Evolutionary conservation across 495 filamentous ascomycete genomes (phyloP), one percentile per base, ranked within the genome.

Genomic region (Aspergillus panamensis): DNA sequence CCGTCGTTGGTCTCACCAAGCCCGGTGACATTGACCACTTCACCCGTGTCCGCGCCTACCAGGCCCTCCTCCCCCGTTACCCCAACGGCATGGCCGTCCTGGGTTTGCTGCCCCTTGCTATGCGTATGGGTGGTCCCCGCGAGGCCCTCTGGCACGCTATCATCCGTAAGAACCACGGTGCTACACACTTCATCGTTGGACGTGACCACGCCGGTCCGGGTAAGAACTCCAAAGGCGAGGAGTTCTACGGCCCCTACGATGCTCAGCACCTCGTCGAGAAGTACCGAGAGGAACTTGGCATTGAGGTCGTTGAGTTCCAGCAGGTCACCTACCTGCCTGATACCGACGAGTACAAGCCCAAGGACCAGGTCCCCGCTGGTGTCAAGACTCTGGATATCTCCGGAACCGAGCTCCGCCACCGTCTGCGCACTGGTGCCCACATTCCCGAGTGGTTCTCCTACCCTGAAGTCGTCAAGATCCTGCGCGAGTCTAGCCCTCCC

Each of bases 371-470:
- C 44, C 79, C 85, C 64, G 73, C 83, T 55, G 92, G 92, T 50
- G 80, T 87, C 63, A 87, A 92, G 66, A 97, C 95, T 20, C 86
- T 97, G 53, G 93, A 98, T 80, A 97, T 98, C 76, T 94, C 89
- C 53, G 94, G 94, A 57, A 96, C 91, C 29, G 94, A 98, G 77
- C 88, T 98, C 63, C 92, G 94, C 62, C 82, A 85, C 51, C 88
- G 94, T 60, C 84, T 98, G 51, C 86, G 90, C 64, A 92, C 87
- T 52, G 94, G 94, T 54, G 87, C 86, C 60, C 91, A 96, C 61
- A 98, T 98, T 68, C 94, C 94, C 55, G 91, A 95, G 72, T 98
- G 94, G 94, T 98, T 98, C 82, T 97, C 94, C 19, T 98, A 98
- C 78, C 92, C 95, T 57, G 95, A 98, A 78, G 95, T 98, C 61